Conservation (phyloP, 2,329 filamentous ascomycete species). For the Phoma sp. region DNA sequence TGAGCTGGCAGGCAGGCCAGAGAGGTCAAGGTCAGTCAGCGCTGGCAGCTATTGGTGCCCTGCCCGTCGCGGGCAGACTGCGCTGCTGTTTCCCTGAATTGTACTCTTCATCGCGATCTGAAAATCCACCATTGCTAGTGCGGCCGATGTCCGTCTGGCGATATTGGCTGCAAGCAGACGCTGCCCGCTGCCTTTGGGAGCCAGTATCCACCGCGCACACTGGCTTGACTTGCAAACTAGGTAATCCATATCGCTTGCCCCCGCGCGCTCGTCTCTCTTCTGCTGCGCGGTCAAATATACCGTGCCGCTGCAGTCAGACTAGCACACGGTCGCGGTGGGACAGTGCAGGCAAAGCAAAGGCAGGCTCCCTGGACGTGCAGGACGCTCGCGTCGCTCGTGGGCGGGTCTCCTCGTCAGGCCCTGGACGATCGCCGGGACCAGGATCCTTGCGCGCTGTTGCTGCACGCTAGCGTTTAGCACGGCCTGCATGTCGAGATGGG, state of each 20-base stretch:
- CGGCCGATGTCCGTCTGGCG: constrained; percentile 11
- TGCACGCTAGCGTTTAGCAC: constrained; percentile 14
- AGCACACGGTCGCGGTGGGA: not conserved
- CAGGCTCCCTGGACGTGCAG: constrained; percentile 15
- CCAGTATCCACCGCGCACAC: not conserved
- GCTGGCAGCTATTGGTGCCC: constrained; percentile 6
- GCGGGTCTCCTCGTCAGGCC: constrained; percentile 19
- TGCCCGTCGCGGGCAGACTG: constrained; percentile 9
- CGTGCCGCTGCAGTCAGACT: not conserved
- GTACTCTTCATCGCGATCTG: constrained; percentile 11
- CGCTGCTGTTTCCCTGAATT: constrained; percentile 8
- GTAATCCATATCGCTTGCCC: too few species aligned
- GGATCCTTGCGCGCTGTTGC: constrained; percentile 13
- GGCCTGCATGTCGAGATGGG: constrained; percentile 21
- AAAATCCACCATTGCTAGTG: constrained; percentile 15
- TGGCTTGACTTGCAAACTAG: not conserved
- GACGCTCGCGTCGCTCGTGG: constrained; percentile 9
- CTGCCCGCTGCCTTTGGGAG: not conserved
- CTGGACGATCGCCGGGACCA: constrained; percentile 17
- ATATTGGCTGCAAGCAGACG: not conserved
- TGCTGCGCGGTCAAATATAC: constrained; percentile 3
- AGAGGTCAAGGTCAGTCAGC: not conserved
- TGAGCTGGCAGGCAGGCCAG: constrained; percentile 9
- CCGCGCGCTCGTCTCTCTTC: too few species aligned
- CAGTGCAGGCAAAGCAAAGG: not conserved